Evolutionary conservation across 805 yeast genomes (phyloP).

Genomic region (Lipomyces chichibuensis): DNA sequence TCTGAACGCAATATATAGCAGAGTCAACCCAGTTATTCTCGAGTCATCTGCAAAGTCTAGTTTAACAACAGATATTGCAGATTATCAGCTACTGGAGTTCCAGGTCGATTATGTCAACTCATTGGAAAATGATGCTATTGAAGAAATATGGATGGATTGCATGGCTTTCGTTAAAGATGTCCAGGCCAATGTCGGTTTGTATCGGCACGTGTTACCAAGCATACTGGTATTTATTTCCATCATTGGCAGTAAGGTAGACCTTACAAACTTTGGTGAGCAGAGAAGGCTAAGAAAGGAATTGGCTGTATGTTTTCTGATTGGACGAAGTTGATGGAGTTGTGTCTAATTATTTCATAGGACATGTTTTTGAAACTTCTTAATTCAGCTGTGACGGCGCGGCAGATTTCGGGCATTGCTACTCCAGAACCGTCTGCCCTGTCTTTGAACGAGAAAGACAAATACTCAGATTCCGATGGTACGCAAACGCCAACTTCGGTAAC

Average conservation of each 20-base stretch:
- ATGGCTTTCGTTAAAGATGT: conserved; percentile 64
- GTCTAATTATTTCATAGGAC: conserved; percentile 42
- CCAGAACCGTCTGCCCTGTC: conserved; percentile 25
- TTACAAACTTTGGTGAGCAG: conserved; percentile 63
- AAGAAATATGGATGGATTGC: conserved; percentile 72
- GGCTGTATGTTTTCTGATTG: conserved; percentile 32
- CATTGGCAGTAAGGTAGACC: conserved; percentile 60
- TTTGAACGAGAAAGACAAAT: conserved; percentile 20
- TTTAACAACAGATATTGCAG: conserved; percentile 53
- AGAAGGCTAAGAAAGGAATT: conserved; percentile 62
- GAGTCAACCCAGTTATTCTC: conserved; percentile 47
- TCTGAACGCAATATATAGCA: conserved; percentile 56
- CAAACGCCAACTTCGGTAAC: conserved; percentile 12
- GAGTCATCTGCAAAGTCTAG: conserved; percentile 48
- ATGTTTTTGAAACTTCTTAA: conserved; percentile 45
- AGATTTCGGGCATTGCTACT: conserved; percentile 24
- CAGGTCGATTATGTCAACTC: conserved; percentile 64
- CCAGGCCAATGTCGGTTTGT: conserved; percentile 51
- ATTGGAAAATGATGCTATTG: conserved; percentile 73
- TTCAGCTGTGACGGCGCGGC: conserved; percentile 39
- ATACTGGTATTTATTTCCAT: conserved; percentile 57
- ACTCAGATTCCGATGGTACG: conserved; percentile 17
- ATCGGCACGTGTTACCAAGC: conserved; percentile 55
- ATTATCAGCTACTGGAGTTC: conserved; percentile 54
- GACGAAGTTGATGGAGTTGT: neutral